Evolutionary conservation across 2,329 filamentous ascomycete species (phyloP).

Genomic region (Simplicillium aogashimaense): DNA sequence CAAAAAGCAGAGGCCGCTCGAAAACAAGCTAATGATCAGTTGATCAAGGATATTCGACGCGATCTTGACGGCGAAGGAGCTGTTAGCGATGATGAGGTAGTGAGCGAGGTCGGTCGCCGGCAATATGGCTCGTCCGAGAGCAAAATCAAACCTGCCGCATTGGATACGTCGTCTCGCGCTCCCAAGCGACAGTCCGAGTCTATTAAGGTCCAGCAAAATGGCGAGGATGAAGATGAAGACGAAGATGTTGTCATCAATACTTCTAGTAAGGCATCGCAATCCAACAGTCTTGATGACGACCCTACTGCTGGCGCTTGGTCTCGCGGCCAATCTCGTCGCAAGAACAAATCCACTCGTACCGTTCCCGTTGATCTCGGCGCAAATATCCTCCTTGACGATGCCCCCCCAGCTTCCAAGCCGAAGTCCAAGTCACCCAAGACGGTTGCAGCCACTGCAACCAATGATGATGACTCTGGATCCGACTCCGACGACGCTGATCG

Average conservation of each 20-base stretch:
- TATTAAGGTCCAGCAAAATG: slow-evolving; percentile 8
- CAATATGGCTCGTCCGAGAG: slow-evolving; percentile 47
- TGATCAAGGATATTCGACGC: slow-evolving; percentile 57
- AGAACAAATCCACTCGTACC: slow-evolving; percentile 21
- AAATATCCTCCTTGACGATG: slow-evolving; percentile 16
- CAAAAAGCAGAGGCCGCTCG: slow-evolving; percentile 71
- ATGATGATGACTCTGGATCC: slow-evolving; percentile 21
- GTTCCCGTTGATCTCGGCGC: slow-evolving; percentile 30
- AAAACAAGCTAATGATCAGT: slow-evolving; percentile 72
- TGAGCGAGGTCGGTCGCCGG: slow-evolving; percentile 56
- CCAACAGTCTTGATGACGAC: slow-evolving; percentile 7
- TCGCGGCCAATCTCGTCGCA: slow-evolving; percentile 23
- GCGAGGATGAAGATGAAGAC: slow-evolving; percentile 15
- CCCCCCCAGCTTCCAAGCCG: slow-evolving; percentile 16
- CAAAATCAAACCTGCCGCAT: slow-evolving; percentile 19
- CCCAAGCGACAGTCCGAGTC: slow-evolving; percentile 13
- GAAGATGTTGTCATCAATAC: slow-evolving; percentile 18
- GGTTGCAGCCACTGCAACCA: slow-evolving; percentile 12
- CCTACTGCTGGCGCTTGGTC: slow-evolving; percentile 31
- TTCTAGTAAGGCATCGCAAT: slow-evolving; percentile 7
- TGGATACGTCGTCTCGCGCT: slow-evolving; percentile 16
- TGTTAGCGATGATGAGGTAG: slow-evolving; percentile 37
- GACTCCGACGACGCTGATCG: slow-evolving; percentile 36
- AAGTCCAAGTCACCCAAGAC: slow-evolving; percentile 13
- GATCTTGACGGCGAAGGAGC: slow-evolving; percentile 58